Evolutionary conservation across 164 flowering plant genomes (phyloP), one percentile per base, ranked within the genome.

Genomic region (Nymphaea thermarum): DNA sequence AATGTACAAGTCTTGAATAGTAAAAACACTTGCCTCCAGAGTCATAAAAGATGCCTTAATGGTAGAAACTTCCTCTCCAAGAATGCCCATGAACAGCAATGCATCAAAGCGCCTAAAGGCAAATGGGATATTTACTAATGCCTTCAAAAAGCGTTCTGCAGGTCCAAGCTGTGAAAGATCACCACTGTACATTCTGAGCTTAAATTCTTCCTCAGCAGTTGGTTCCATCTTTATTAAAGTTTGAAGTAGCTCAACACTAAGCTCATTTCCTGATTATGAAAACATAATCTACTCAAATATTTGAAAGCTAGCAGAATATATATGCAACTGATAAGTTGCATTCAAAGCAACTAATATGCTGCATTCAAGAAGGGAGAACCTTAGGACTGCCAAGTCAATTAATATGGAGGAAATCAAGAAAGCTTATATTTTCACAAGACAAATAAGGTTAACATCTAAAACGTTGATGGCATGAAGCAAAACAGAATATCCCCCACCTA

Each of bases 171-270:
- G 86, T 67, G 98, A 82, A 72, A 79, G 70, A 15, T 87, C 88
- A 43, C 96, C 98, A 71, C 53, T 73, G 73, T 74, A 93, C 61
- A 81, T 73, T 72, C 91, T 84, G 60, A 90, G 90, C 82, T 88
- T 90, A 68, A 83, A 67, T 81, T 93, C 98, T 81, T 93, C 98
- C 44, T 90, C 96, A 43, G 79, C 36, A 47, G 93, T 86, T 15
- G 98, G 98, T 71, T 87, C 86, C 97, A 93, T 87, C 82, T 83
- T 90, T 77, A 89, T 72, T 72, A 93, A 71, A 66, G 88, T 84
- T 66, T 87, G 84, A 66, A 90, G 74, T 64, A 93, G 77, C 66
- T 93, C 97, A n/a, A 71, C 5, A 11, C 96, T 93, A 77, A 93
- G 96, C 80, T 93, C 97, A 76, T 85, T 85, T 75, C 96, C 98